Base-by-base conservation (phyloP, 257 asterid species). In the Coffea canephora region DNA sequence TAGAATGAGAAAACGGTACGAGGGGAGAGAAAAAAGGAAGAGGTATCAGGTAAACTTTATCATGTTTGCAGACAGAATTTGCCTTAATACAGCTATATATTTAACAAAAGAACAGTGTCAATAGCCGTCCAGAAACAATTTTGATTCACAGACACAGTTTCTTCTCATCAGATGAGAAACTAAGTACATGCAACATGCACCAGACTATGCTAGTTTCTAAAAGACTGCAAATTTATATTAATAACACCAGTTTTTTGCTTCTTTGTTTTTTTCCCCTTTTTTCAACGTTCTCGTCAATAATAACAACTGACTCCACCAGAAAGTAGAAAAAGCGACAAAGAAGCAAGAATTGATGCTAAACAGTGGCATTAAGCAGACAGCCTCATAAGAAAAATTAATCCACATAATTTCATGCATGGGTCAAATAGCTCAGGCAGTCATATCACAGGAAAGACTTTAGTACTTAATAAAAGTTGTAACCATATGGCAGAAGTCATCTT, bases 1-100 rank as follows among this genome's bases (percentile, higher is more conserved):
- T 88, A 72, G 8, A 76, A 68, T 54, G 43, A 76, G 81, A 83
- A 43, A 50, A 36, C 43, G 2, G 43, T 39, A 31, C 1, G 34
- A 31, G 34, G 34, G 34, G 34, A 31, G 34, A 31, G 34, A 31
- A 31, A 31, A 31, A 31, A 31, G 34, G 34, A 31, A 1, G 34
- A 31, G 34, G 34, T 31, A 31, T 31, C 34, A 62, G 3, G 48
- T 11, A 48, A 3, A 55, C 25, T 62, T 21, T 0, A 8, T 66
- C 9, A 3, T 10, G 57, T 27, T 48, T 19, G 7, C 15, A 69
- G 13, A 41, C 55, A 21, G 41, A 46, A 77, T 6, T 76, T 43
- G 15, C 69, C 14, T 21, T 21, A 25, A 57, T 54, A 54, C 55
- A 76, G 48, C 19, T 18, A 59, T 12, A 59, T 12, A 45, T 27